Percentiles rank a stretch among this genome's conserved stretches.
Evolutionary conservation across 192 early-diverging fungal genomes (phyloP).

Genomic region (Backusella tuberculispora): DNA sequence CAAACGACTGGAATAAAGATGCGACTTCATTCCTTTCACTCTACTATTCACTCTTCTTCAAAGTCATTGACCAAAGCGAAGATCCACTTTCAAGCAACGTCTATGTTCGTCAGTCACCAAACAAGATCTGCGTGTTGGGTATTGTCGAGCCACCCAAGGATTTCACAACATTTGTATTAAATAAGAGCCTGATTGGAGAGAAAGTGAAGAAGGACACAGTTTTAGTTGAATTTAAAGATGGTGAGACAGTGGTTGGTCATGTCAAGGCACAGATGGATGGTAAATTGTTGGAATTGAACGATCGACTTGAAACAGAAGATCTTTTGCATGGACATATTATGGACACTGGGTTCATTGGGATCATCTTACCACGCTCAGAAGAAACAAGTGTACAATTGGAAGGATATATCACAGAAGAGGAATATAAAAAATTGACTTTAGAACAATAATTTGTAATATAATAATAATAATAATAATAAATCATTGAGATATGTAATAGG

Average conservation of each 20-base stretch:
- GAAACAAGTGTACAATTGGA: constrained; percentile 17
- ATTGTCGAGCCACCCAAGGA: constrained; percentile 2
- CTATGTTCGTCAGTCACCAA: constrained; percentile 29
- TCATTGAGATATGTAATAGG: too few relatives aligned
- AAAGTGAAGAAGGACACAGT: constrained; percentile 3
- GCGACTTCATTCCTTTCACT: constrained; percentile 13
- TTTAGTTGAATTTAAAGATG: not conserved
- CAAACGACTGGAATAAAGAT: constrained; percentile 14
- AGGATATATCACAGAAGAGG: constrained; percentile 15
- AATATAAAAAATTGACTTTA: constrained; percentile 1
- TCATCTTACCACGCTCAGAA: constrained; percentile 17
- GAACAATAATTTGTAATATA: not conserved
- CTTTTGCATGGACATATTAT: constrained; percentile 10
- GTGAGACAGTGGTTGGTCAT: not conserved
- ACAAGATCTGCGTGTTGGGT: constrained; percentile 28
- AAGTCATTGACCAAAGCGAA: not conserved
- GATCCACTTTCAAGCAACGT: constrained; percentile 13
- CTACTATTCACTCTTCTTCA: constrained; percentile 23
- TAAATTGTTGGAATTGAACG: constrained; percentile 20
- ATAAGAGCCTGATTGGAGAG: not conserved
- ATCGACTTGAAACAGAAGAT: constrained; percentile 14
- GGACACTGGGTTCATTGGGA: constrained; percentile 23
- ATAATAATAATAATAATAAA: not conserved
- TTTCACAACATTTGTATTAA: not conserved
- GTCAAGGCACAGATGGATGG: constrained; percentile 25